phyloP scores from a whole-genome alignment of 352 stramenopile genomes.

The Pythium dissimile region DNA sequence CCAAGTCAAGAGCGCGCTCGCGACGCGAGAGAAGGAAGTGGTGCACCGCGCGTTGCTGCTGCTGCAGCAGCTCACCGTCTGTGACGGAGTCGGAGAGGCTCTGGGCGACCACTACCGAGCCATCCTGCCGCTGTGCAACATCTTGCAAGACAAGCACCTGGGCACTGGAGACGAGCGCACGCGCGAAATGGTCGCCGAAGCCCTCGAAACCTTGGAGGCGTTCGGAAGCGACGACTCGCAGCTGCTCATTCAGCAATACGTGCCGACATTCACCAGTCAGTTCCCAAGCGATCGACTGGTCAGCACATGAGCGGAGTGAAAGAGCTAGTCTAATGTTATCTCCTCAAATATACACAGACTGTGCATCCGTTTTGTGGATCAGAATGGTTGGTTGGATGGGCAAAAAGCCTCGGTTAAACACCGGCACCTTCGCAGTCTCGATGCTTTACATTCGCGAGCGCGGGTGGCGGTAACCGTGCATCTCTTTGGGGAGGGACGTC shows the following conservation, averaged over 20 bases:
- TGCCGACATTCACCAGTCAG: slow-evolving; percentile 60
- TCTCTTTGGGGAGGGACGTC: slow-evolving; percentile 84
- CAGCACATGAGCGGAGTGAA: slow-evolving; percentile 1
- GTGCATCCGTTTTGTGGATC: neutral
- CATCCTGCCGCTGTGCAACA: slow-evolving; percentile 78
- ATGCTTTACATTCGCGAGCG: slow-evolving; percentile 73
- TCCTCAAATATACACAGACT: neutral
- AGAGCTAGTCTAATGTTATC: neutral
- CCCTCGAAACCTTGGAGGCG: slow-evolving; percentile 68
- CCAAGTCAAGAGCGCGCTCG: slow-evolving; percentile 61
- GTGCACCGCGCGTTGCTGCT: slow-evolving; percentile 68
- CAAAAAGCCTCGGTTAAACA: too few relatives aligned
- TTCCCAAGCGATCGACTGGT: slow-evolving; percentile 21
- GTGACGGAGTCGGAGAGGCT: slow-evolving; percentile 57
- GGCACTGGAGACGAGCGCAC: slow-evolving; percentile 62
- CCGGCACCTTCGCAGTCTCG: neutral
- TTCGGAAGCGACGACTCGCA: slow-evolving; percentile 70
- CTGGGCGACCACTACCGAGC: slow-evolving; percentile 68
- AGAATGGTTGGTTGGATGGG: neutral
- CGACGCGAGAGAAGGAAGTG: slow-evolving; percentile 59
- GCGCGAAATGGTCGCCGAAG: slow-evolving; percentile 52
- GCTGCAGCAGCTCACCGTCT: slow-evolving; percentile 72
- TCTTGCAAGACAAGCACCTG: slow-evolving; percentile 74
- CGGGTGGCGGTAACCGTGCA: slow-evolving; percentile 87
- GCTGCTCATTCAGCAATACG: slow-evolving; percentile 73